A percentile compares a stretch with the other conserved stretches of the same genome.
Conservation (phyloP, 2,329 filamentous ascomycete species). For the Chaetomium globosum region DNA sequence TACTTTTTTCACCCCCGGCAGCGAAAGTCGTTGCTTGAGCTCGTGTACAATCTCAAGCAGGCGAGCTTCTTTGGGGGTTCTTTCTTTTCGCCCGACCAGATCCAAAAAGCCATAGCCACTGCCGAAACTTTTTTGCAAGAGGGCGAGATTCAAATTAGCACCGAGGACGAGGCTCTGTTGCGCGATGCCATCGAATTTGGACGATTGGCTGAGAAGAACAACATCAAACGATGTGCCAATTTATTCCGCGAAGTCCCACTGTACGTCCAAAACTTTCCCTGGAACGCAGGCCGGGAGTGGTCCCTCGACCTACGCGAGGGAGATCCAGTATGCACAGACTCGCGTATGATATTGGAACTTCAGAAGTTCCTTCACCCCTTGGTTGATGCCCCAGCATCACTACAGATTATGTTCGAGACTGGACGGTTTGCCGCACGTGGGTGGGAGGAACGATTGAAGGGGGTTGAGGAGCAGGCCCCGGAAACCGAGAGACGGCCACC, state of each 20-base stretch:
- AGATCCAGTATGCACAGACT: constrained; percentile 54
- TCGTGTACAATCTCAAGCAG: constrained; percentile 79
- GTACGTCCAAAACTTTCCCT: constrained; percentile 68
- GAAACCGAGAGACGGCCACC: not conserved
- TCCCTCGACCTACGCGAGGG: constrained; percentile 60
- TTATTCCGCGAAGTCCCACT: constrained; percentile 76
- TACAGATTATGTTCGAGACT: constrained; percentile 54
- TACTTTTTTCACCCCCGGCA: constrained; percentile 86
- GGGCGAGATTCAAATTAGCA: constrained; percentile 59
- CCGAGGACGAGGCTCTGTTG: constrained; percentile 64
- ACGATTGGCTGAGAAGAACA: constrained; percentile 59
- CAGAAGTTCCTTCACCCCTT: constrained; percentile 57
- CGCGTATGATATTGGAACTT: constrained; percentile 54
- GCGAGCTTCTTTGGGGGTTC: constrained; percentile 84
- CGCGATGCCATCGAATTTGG: constrained; percentile 67
- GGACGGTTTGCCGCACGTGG: constrained; percentile 49
- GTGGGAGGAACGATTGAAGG: constrained; percentile 43
- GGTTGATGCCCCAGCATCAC: constrained; percentile 47
- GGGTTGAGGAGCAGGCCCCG: constrained; percentile 25
- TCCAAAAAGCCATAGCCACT: constrained; percentile 65
- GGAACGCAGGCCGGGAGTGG: constrained; percentile 64
- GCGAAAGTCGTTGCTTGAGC: constrained; percentile 63
- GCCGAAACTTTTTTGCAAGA: constrained; percentile 69
- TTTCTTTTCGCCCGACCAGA: constrained; percentile 67
- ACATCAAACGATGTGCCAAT: constrained; percentile 68